Evolutionary conservation across 164 flowering plant genomes (phyloP), one percentile per base, ranked within the genome.

Genomic region (Umbellularia californica): DNA sequence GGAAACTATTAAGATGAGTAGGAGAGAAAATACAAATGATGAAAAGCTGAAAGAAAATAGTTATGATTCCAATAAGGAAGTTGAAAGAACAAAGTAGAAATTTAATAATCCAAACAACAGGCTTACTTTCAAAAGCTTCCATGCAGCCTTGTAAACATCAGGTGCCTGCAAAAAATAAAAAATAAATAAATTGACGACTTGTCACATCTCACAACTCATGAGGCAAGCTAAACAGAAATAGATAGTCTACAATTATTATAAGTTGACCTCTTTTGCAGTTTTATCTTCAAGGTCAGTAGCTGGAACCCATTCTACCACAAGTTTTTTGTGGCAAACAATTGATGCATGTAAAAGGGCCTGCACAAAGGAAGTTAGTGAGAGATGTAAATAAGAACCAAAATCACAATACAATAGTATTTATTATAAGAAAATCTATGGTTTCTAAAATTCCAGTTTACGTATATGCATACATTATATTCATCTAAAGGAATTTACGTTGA

Each of bases 331-430:
- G 79, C 90, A 87, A 28, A 86, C 91, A 82, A 92, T 90, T 77
- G 98, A 88, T 63, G 99, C 99, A 86, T 94, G 97, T 84, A 91
- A 76, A 78, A 94, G 93, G 79, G 98, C 98, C 98, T 94, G 85
- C 73, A 85, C 55, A 68, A 23, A 71, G 15, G 2, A 22, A 17
- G 10, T 24, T 41, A 41, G 47, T 1, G 47, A 41, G 10, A 41
- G 47, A 41, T 9, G 10, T 41, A 41, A 7, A 41, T 41, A 41
- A 7, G 47, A 41, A 41, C 9, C 9, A 41, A 9, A 41, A 5
- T 41, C 10, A 9, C 47, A 41, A 41, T 41, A 41, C 9, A 41
- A 41, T 9, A 1, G 47, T 41, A 41, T 1, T 41, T 41, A 41
- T 41, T 41, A 41, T 41, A 41, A 41, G 47, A 41, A 41, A 41